Conservation (phyloP, 2,329 filamentous ascomycete genomes). For the Madurella fahalii region DNA sequence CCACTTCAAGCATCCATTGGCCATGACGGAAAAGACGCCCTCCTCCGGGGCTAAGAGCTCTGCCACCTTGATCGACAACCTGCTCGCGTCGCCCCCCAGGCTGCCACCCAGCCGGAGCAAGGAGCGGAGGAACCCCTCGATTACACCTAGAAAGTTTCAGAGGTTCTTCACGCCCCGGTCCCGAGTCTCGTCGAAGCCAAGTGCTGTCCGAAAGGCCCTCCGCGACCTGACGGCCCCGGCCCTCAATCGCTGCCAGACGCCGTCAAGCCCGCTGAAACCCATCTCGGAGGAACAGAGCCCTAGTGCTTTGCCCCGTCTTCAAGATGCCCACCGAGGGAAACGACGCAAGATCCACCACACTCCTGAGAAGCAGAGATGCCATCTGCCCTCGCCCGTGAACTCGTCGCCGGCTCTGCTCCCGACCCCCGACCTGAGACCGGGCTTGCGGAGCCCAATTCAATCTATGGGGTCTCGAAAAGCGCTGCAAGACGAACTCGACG, state of each 20-base stretch:
- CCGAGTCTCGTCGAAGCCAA: conserved; percentile 36
- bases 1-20: neutral
- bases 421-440: conserved; percentile 15
- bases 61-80: conserved; percentile 18
- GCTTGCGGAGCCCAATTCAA: conserved; percentile 38
- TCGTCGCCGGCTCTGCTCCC: conserved; percentile 25
- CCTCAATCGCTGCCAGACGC: conserved; percentile 39
- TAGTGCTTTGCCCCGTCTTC: conserved; percentile 22
- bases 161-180: conserved; percentile 51
- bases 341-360: conserved; percentile 38
- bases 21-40: conserved; percentile 19
- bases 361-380: conserved; percentile 36
- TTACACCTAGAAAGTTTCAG: conserved; percentile 52
- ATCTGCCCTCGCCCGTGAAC: conserved; percentile 27
- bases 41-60: conserved; percentile 22
- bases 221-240: conserved; percentile 38
- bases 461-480: conserved; percentile 29
- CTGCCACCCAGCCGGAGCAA: conserved; percentile 32
- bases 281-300: conserved; percentile 28
- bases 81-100: conserved; percentile 29
- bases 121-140: conserved; percentile 47
- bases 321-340: conserved; percentile 31
- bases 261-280: conserved; percentile 38
- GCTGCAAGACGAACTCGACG: conserved; percentile 29
- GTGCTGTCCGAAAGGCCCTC: conserved; percentile 38